Evolutionary conservation across 2,329 filamentous ascomycete genomes (phyloP), one percentile per base, ranked within the genome.

Genomic region (Dactylellina leptospora): DNA sequence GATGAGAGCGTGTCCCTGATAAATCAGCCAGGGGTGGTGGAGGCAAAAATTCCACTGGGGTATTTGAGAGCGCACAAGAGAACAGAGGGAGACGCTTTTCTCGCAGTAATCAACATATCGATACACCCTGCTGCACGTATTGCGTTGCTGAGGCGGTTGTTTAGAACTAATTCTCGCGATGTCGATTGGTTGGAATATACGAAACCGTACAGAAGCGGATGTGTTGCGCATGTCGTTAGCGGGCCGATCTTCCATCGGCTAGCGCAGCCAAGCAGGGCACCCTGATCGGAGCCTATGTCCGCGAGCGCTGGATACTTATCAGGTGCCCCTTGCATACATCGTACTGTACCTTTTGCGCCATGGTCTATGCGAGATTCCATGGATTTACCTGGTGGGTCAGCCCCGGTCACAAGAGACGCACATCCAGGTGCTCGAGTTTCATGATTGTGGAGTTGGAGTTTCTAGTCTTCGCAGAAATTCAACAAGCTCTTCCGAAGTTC

Each of bases 401-500:
- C 4, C 36, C n/a, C 45, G 53, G 18, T 59, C 38, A 45, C 38
- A 53, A 55, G 47, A 27, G 28, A 30, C 25, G 36, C 36, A n/a
- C 13, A 40, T 16, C n/a, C n/a, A 38, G 8, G 18, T 33, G 11
- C 10, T 27, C 18, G 5, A n/a, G 58, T 62, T 62, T 62, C 58
- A 62, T 13, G 36, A 27, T 22, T 44, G 58, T 62, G 58, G 58
- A 47, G 58, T 53, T 38, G 23, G 16, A 4, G 58, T 62, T 71
- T 71, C 64, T 60, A 50, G 55, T 20, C 28, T 45, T 60, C 36
- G 59, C 10, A 28, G 42, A 30, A 38, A 54, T n/a, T 63, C 59
- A 50, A 64, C 51, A 58, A 42, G 36, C 54, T 38, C n/a, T 71
- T 63, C 66, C 66, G 66, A 71, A 62, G 54, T 71, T 56, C 51